Base-by-base conservation (phyloP, 73 alveolate genomes). In the Paramecium biaurelia region DNA sequence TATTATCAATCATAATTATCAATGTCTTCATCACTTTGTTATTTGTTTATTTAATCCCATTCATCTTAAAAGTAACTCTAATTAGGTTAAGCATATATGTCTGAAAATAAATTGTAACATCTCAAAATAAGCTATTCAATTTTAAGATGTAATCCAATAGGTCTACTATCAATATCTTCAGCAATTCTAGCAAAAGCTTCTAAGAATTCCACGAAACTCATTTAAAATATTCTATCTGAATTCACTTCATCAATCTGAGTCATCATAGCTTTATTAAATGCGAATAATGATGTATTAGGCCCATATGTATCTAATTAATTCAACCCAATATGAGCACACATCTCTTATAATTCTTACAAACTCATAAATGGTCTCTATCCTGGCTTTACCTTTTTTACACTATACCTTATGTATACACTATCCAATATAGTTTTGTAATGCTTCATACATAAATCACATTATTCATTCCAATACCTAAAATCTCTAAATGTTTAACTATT, bases 341-440 rank as follows among this genome's bases (percentile, higher is more conserved):
- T 68, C 18, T 70, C 92, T 58, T 86, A 45, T 20, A 92, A 86
- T 53, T 94, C 97, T 18, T 94, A 88, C 5, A 94, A 76, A 53
- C 95, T 84, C 97, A 94, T 94, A 89, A 93, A 93, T 37, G 85
- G 56, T 14, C 43, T 23, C 45, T 93, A 84, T n/a, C 99, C 99
- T 56, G 99, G 99, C 5, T 94, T 89, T 5, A 97, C 96, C 57
- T 96, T 86, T 70, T 92, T 96, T 23, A 21, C 26, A 37, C 43
- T 14, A 42, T 79, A 30, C 10, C 45, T 10, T 12, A 79, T 20
- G 43, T 79, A 79, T 2, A 79, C 76, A 79, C 56, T 30, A 79
- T 79, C 76, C 47, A 43, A 45, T 8, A 42, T 47, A 24, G 45
- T 30, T 18, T 79, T 79, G 32, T 79, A 57, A 15, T 92, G 37